Conservation (phyloP, 2,329 filamentous ascomycete species). For the Dactylonectria macrodidyma region DNA sequence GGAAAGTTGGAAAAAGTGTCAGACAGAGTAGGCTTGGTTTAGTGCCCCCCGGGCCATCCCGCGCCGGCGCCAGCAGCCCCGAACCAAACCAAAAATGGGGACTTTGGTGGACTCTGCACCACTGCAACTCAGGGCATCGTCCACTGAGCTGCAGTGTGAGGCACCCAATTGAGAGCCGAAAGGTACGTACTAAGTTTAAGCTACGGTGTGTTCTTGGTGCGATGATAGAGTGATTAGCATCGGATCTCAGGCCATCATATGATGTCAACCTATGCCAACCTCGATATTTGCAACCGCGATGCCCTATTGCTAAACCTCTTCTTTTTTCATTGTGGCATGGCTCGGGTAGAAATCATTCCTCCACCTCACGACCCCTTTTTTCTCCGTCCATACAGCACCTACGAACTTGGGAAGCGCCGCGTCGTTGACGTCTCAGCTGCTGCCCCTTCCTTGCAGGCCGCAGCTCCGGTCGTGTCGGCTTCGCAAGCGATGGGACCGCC, state of each 20-base stretch:
- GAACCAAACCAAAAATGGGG: slow-evolving; percentile 17
- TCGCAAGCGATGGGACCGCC: slow-evolving; percentile 24
- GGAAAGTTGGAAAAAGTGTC: slow-evolving; percentile 2
- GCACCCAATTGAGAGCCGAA: background rate
- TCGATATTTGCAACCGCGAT: background rate
- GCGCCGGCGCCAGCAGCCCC: slow-evolving; percentile 38
- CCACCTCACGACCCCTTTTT: background rate
- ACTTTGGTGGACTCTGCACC: slow-evolving; percentile 21
- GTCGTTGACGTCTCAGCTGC: slow-evolving; percentile 17
- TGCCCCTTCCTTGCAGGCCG: slow-evolving; percentile 33
- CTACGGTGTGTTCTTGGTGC: no score
- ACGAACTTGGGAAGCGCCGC: background rate
- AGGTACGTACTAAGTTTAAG: slow-evolving; percentile 16
- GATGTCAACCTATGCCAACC: slow-evolving; percentile 17
- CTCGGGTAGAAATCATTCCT: background rate
- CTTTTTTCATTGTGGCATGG: background rate
- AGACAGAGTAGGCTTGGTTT: slow-evolving; percentile 38
- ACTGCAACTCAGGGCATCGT: slow-evolving; percentile 7
- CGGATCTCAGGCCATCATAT: slow-evolving; percentile 12
- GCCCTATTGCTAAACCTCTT: background rate
- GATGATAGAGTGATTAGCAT: background rate
- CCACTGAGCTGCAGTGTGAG: slow-evolving; percentile 11
- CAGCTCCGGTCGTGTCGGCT: slow-evolving; percentile 29
- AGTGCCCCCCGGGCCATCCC: slow-evolving; percentile 43
- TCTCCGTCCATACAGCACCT: background rate